Evolutionary conservation across 495 filamentous ascomycete genomes (phyloP).

Genomic region (Echria macrotheca): DNA sequence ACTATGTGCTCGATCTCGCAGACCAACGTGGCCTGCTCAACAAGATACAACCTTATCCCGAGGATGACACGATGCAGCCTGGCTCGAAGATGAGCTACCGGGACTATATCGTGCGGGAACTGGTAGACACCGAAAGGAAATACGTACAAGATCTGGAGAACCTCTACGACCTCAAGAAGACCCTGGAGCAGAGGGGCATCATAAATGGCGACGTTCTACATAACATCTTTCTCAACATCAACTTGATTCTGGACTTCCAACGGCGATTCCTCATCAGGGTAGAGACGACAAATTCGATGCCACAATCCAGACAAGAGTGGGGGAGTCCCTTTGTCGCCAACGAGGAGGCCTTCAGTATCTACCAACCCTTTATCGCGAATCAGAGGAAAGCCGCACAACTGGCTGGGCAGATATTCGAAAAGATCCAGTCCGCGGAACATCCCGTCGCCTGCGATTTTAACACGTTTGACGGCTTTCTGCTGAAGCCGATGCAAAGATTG

Average conservation of each 20-base stretch:
- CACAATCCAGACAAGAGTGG: slow-evolving; percentile 80
- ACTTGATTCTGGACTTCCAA: slow-evolving; percentile 90
- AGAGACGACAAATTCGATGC: slow-evolving; percentile 85
- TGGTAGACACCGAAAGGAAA: slow-evolving; percentile 90
- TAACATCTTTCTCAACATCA: slow-evolving; percentile 93
- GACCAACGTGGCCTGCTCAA: slow-evolving; percentile 66
- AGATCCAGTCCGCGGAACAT: slow-evolving; percentile 48
- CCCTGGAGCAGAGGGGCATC: slow-evolving; percentile 77
- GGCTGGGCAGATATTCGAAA: slow-evolving; percentile 57
- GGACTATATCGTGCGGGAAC: slow-evolving; percentile 81
- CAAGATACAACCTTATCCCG: slow-evolving; percentile 44
- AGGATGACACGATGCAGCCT: slow-evolving; percentile 40
- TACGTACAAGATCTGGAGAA: slow-evolving; percentile 98
- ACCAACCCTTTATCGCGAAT: slow-evolving; percentile 96
- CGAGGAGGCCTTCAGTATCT: slow-evolving; percentile 75
- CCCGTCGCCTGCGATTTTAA: slow-evolving; percentile 55
- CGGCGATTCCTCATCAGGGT: slow-evolving; percentile 90
- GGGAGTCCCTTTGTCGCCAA: slow-evolving; percentile 72
- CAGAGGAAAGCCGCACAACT: slow-evolving; percentile 65
- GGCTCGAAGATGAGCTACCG: slow-evolving; percentile 64
- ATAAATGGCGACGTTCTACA: slow-evolving; percentile 88
- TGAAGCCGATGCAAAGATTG: slow-evolving; percentile 94
- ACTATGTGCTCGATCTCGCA: slow-evolving; percentile 82
- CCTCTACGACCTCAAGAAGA: slow-evolving; percentile 86
- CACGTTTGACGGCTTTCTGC: slow-evolving; percentile 77